Percentiles rank a stretch among this genome's conserved stretches.
Conservation (phyloP, 129 eudicot species). For the Flaveria robusta region DNA sequence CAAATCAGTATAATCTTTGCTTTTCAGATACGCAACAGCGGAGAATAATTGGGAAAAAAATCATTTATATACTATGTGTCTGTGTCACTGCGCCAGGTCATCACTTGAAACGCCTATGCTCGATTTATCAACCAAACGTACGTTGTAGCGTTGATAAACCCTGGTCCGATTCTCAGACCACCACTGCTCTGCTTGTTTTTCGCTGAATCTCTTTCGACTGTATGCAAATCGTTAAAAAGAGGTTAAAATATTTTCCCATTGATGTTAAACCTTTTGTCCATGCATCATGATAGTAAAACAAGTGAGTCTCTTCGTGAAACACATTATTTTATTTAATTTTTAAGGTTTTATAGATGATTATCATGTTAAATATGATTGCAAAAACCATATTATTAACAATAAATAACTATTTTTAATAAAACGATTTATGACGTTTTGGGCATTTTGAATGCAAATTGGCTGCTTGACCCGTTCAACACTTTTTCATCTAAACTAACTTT, state of each 20-base stretch:
- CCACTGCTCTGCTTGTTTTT: slow-evolving; percentile 93
- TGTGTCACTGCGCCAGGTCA: slow-evolving; percentile 46
- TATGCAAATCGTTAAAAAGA: slow-evolving; percentile 23
- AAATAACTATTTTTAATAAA: not conserved
- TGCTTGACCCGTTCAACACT: not conserved
- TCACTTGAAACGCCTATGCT: slow-evolving; percentile 69
- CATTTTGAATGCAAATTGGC: not conserved
- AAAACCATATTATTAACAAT: not conserved
- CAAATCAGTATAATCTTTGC: slow-evolving; percentile 31
- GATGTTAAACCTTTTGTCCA: not conserved
- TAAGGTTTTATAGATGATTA: not conserved
- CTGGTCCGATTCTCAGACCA: slow-evolving; percentile 81
- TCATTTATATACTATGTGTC: slow-evolving; percentile 35
- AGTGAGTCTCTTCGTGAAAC: not conserved
- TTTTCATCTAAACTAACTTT: not conserved
- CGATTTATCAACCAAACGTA: slow-evolving; percentile 64
- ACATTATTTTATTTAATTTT: not conserved
- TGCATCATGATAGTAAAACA: not conserved
- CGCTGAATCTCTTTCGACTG: slow-evolving; percentile 84
- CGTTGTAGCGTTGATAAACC: slow-evolving; percentile 74
- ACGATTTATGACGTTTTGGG: not conserved
- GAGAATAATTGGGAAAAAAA: slow-evolving; percentile 8
- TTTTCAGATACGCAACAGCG: slow-evolving; percentile 22
- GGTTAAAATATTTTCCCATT: not conserved
- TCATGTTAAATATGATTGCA: not conserved